phyloP scores from a whole-genome alignment of 768 basidiomycete genomes.

The Pleurotus tuber-regium region DNA sequence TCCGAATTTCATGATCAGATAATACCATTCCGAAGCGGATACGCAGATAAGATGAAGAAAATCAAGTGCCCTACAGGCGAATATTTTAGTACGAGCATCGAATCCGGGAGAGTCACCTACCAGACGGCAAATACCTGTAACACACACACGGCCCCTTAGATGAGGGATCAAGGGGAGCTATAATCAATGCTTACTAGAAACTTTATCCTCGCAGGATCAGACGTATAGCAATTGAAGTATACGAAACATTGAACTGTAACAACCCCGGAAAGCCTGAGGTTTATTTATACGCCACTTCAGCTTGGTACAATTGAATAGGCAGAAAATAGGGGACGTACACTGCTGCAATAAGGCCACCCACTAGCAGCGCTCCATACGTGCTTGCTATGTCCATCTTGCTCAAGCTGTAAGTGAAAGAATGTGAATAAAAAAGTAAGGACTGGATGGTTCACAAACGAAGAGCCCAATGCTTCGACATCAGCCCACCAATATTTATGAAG shows the following conservation, averaged over 20 bases:
- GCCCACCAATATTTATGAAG: not conserved
- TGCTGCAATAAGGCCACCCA: conserved; percentile 3
- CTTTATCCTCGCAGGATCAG: conserved; percentile 5
- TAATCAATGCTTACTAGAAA: not conserved
- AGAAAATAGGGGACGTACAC: conserved; percentile 1
- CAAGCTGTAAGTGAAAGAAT: not conserved
- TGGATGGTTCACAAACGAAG: not conserved
- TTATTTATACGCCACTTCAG: not conserved
- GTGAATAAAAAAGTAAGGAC: not conserved
- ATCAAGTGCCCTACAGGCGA: not conserved
- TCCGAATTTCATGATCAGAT: conserved; percentile 10
- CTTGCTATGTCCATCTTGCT: conserved; percentile 7
- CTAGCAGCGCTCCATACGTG: conserved; percentile 4
- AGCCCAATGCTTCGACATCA: not conserved
- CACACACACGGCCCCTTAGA: too few relatives aligned
- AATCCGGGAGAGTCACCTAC: not conserved
- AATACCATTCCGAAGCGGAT: conserved; percentile 8
- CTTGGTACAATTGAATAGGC: not conserved
- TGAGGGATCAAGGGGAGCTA: too few relatives aligned
- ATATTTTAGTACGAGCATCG: not conserved
- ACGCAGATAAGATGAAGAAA: conserved; percentile 8
- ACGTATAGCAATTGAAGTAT: conserved; percentile 7
- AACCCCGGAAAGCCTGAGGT: not conserved
- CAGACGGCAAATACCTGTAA: conserved; percentile 4
- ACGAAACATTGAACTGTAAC: conserved; percentile 7